These are phyloP conservation scores for Proteromonas lacertae DNA, from an alignment of 352 stramenopile genomes.

Conservation along the genomic window DNA sequence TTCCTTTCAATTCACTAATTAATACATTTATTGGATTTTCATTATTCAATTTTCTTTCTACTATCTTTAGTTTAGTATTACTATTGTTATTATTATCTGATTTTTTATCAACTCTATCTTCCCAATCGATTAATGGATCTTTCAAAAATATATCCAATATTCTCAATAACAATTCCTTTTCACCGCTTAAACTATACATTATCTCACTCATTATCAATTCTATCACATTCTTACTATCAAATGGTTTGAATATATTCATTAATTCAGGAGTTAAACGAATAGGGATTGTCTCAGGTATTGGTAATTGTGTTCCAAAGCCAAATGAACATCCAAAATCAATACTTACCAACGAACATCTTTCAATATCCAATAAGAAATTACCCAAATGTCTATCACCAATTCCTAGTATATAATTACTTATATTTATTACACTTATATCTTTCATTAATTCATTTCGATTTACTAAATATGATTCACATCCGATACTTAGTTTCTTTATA, in stretches of 20 bases:
- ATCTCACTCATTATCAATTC: constrained; percentile 26
- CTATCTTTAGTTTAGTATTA: too few relatives aligned
- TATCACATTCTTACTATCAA: constrained; percentile 1
- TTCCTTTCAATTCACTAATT: too few relatives aligned
- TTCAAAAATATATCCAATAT: constrained; percentile 51
- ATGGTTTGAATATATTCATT: constrained; percentile 3
- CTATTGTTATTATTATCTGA: too few relatives aligned
- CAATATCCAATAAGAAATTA: constrained; percentile 34
- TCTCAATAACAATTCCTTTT: constrained; percentile 31
- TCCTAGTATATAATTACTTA: constrained; percentile 34
- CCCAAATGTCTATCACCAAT: constrained; percentile 49
- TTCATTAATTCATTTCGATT: constrained; percentile 28
- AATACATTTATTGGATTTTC: too few relatives aligned
- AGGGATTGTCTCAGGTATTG: constrained; percentile 38
- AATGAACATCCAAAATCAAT: constrained; percentile 57
- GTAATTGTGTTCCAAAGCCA: constrained; percentile 29
- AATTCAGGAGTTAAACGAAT: constrained; percentile 26
- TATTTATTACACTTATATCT: constrained; percentile 31
- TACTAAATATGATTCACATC: constrained; percentile 26
- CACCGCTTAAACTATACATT: constrained; percentile 29
- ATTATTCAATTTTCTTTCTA: too few relatives aligned
- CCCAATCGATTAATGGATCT: constrained; percentile 39
- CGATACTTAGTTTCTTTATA: constrained; percentile 19
- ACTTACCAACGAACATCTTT: constrained; percentile 18
- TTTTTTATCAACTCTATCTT: background rate